Percentiles rank a stretch among this genome's conserved stretches.
phyloP scores from a whole-genome alignment of 495 filamentous ascomycete species.

The Rusavskia elegans region DNA sequence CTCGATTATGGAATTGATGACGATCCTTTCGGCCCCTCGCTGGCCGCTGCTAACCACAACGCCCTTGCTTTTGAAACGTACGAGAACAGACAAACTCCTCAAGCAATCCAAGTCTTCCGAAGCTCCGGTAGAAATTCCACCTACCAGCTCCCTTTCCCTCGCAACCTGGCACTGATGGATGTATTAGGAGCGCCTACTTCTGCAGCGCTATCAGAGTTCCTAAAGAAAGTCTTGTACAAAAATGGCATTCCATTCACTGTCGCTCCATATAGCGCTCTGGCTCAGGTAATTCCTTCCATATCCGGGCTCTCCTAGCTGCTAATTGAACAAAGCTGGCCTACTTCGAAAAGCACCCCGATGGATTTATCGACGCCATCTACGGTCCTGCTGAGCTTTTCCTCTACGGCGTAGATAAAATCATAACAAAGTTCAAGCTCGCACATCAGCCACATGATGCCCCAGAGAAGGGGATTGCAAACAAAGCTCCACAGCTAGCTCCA shows the following conservation, averaged over 20 bases:
- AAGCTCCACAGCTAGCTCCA: constrained; percentile 17
- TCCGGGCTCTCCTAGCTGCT: not conserved
- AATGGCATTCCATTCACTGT: constrained; percentile 64
- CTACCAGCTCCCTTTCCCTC: not conserved
- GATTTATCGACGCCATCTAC: constrained; percentile 61
- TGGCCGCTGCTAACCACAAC: constrained; percentile 16
- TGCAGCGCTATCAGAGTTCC: constrained; percentile 48
- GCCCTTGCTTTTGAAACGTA: constrained; percentile 74
- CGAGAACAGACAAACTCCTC: constrained; percentile 53
- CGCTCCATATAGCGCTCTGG: constrained; percentile 77
- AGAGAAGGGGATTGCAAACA: constrained; percentile 4
- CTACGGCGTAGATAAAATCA: constrained; percentile 72
- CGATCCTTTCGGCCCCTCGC: constrained; percentile 9
- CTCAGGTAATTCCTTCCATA: constrained; percentile 44
- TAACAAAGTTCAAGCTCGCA: constrained; percentile 50
- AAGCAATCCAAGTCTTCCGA: constrained; percentile 71
- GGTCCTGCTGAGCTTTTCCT: constrained; percentile 78
- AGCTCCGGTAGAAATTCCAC: constrained; percentile 45
- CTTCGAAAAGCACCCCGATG: constrained; percentile 50
- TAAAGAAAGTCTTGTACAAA: constrained; percentile 58
- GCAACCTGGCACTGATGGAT: too few relatives aligned
- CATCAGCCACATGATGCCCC: not conserved
- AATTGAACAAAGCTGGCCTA: constrained; percentile 52
- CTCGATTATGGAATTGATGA: constrained; percentile 60
- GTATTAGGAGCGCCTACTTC: constrained; percentile 35